Percentiles rank a stretch among this genome's conserved stretches.
Evolutionary conservation across 2,329 filamentous ascomycete species (phyloP).

Genomic region (Fusarium floridanum): DNA sequence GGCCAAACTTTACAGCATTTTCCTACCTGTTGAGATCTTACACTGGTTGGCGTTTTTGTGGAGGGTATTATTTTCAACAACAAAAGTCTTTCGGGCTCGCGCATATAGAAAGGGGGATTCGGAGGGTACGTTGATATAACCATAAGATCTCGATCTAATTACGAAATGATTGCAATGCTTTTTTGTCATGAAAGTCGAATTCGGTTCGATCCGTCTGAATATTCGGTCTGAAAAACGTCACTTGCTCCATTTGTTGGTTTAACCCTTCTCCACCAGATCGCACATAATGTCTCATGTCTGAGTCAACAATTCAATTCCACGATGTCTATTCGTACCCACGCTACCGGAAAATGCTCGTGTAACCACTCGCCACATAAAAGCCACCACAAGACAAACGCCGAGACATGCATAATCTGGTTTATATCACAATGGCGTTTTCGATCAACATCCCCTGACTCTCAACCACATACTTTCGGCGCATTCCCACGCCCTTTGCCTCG

Average conservation of each 20-base stretch:
- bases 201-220: not conserved
- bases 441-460: conserved; percentile 85
- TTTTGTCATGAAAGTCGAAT: not conserved
- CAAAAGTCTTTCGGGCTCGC: conserved; percentile 44
- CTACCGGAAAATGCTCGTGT: conserved; percentile 8
- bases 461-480: conserved; percentile 83
- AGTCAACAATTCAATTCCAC: not conserved
- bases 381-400: conserved; percentile 33
- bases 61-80: conserved; percentile 40
- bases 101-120: conserved; percentile 45
- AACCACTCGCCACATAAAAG: conserved; percentile 15
- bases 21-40: conserved; percentile 39
- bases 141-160: conserved; percentile 44
- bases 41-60: conserved; percentile 46
- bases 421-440: conserved; percentile 78
- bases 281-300: not conserved
- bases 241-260: not conserved
- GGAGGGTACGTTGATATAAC: conserved; percentile 43
- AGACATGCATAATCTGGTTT: conserved; percentile 41
- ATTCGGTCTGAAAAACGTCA: not conserved
- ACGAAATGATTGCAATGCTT: conserved; percentile 21
- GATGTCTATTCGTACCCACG: not conserved
- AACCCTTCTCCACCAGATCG: not conserved
- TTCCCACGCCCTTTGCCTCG: conserved; percentile 75
- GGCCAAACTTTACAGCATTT: conserved; percentile 26